Base-by-base conservation (phyloP, 2,329 filamentous ascomycete species). In the Allantophomopsis lycopodina region DNA sequence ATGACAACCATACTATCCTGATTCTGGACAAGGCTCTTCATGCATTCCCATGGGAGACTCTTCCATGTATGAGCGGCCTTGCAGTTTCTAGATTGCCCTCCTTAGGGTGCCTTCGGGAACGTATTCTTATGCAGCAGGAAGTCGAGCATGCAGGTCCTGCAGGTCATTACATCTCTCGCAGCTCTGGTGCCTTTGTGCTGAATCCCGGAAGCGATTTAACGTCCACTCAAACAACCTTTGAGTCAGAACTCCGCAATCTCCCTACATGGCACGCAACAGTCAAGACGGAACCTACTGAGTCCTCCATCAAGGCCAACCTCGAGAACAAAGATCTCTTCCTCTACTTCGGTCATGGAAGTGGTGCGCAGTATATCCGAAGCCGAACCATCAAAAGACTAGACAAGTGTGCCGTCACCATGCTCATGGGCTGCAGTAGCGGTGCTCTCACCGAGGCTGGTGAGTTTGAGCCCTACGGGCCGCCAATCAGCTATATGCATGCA, bases 341-440 rank as follows among this genome's bases (percentile, higher is more conserved):
- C 10, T 98, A 98, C 64, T 96, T 98, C 59, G 91, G 91, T 2
- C 91, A 98, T 61, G 91, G 91, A 44, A 89, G 84, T 48, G 91
- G 89, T 16, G 84, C 85, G 20, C 91, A 98, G 60, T 98, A 94
- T 60, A 86, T 98, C 42, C 81, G 88, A 21, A 79, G 83, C 11
- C 77, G 85, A 48, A 84, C 84, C 2, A 77, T 98, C 48, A 81
- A 85, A 40, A 78, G 76, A 42, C 71, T 96, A 11, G 74, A 79
- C 12, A 76, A 72, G 43, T 94, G 86, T 36, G 83, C 87, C 1
- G 79, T 83, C 1, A 78, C 87, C 0, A 80, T 95, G 54, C 74
- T 98, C 13, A 94, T 98, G 79, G 91, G 91, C 32, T 98, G 91
- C 60, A 88, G 81, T 53, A 94, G 85, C 35, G 89, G 84, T 1